Percentiles rank a stretch among this genome's conserved stretches.
phyloP scores from a whole-genome alignment of 2,329 filamentous ascomycete genomes.

The Pseudogymnoascus sp. region DNA sequence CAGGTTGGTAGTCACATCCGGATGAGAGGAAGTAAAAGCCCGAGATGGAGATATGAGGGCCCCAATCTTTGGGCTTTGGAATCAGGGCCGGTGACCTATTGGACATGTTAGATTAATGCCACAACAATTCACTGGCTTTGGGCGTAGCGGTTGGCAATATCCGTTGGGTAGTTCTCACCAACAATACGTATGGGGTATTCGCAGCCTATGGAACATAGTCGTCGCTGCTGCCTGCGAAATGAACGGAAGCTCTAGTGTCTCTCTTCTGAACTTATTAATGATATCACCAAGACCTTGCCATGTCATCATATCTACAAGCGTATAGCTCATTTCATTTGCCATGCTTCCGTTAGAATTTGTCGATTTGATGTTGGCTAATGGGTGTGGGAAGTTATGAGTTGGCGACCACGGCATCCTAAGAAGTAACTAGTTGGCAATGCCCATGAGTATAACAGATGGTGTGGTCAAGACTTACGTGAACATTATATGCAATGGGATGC shows the following conservation, averaged over 20 bases:
- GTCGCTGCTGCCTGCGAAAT: constrained; percentile 77
- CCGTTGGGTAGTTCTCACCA: constrained; percentile 42
- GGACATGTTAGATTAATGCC: neutral
- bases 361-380: constrained; percentile 53
- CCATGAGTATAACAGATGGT: constrained; percentile 10
- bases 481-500: constrained; percentile 68
- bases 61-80: constrained; percentile 66
- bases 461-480: constrained; percentile 55
- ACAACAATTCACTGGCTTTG: neutral
- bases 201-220: constrained; percentile 64
- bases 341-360: constrained; percentile 53
- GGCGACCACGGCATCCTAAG: constrained; percentile 55
- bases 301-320: constrained; percentile 61
- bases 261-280: constrained; percentile 77
- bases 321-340: constrained; percentile 61
- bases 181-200: constrained; percentile 81
- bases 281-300: constrained; percentile 78
- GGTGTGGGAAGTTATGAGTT: constrained; percentile 58
- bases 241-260: constrained; percentile 64
- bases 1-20: constrained; percentile 53
- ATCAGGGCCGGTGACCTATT: constrained; percentile 60
- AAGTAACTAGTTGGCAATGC: neutral
- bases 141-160: neutral
- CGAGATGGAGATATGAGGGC: constrained; percentile 55
- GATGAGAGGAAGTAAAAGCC: constrained; percentile 67